phyloP scores from a whole-genome alignment of 2,329 filamentous ascomycete genomes.

The Ophidiomyces ophidiicola region DNA sequence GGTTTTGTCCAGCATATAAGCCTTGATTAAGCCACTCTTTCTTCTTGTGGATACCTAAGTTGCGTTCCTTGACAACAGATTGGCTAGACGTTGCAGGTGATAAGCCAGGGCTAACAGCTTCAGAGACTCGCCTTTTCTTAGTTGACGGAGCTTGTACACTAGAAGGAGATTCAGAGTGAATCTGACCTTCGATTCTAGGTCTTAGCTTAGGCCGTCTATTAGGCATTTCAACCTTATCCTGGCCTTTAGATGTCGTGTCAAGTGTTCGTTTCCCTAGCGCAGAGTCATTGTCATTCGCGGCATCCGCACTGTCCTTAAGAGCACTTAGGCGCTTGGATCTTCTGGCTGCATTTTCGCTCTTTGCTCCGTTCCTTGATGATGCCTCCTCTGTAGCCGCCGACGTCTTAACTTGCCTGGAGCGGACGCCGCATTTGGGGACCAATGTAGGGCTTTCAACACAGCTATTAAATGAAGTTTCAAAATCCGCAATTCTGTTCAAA shows the following conservation, averaged over 20 bases:
- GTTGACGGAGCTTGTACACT: conserved; percentile 22
- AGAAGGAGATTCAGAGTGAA: conserved; percentile 15
- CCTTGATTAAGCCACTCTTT: conserved; percentile 77
- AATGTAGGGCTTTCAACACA: too few relatives aligned
- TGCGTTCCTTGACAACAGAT: conserved; percentile 10
- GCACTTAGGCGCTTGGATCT: conserved; percentile 35
- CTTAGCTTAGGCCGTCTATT: conserved; percentile 44
- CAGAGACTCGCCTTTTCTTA: conserved; percentile 35
- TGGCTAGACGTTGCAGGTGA: neutral
- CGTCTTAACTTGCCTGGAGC: too few relatives aligned
- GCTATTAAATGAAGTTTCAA: too few relatives aligned
- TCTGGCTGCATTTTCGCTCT: conserved; percentile 22
- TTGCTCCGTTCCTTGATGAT: conserved; percentile 17
- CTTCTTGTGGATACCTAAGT: conserved; percentile 28
- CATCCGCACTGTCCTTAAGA: conserved; percentile 33
- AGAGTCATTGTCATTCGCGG: conserved; percentile 38
- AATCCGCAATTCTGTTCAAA: too few relatives aligned
- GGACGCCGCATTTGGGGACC: too few relatives aligned
- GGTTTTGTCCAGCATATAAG: conserved; percentile 71
- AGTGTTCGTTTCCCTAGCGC: conserved; percentile 50
- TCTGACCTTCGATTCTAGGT: conserved; percentile 33
- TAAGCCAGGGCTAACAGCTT: conserved; percentile 20
- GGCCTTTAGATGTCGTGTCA: conserved; percentile 41
- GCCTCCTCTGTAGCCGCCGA: conserved; percentile 15
- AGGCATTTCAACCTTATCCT: conserved; percentile 45